phyloP scores from a whole-genome alignment of 2,329 filamentous ascomycete species.

The Cladosporium velox region DNA sequence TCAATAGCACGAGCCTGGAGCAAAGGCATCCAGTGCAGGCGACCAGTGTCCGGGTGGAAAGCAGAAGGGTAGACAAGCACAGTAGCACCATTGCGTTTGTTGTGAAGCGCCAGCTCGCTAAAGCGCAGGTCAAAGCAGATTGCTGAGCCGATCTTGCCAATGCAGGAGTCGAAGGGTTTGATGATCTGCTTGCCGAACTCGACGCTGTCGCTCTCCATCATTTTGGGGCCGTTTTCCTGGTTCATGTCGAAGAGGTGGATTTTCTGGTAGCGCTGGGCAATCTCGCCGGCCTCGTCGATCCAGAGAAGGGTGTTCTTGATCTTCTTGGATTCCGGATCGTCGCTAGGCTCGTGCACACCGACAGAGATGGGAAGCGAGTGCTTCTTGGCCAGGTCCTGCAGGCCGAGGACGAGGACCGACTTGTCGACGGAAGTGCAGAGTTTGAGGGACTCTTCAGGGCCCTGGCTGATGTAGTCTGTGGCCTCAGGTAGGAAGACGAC shows the following conservation, averaged over 20 bases:
- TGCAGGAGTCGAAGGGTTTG: slow-evolving; percentile 68
- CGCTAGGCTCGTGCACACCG: slow-evolving; percentile 76
- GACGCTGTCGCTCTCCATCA: slow-evolving; percentile 68
- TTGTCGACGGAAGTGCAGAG: slow-evolving; percentile 67
- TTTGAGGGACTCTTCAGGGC: slow-evolving; percentile 66
- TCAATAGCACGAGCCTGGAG: slow-evolving; percentile 82
- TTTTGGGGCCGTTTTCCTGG: slow-evolving; percentile 56
- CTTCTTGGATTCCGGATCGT: slow-evolving; percentile 48
- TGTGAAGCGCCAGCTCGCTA: slow-evolving; percentile 69
- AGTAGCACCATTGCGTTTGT: slow-evolving; percentile 69
- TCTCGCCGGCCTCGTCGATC: slow-evolving; percentile 63
- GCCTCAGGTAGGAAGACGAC: slow-evolving; percentile 92
- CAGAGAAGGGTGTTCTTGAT: slow-evolving; percentile 68
- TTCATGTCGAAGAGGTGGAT: slow-evolving; percentile 78
- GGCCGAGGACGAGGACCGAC: slow-evolving; percentile 74
- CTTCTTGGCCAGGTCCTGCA: slow-evolving; percentile 66
- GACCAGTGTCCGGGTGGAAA: slow-evolving; percentile 83
- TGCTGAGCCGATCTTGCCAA: slow-evolving; percentile 75
- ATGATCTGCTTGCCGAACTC: slow-evolving; percentile 66
- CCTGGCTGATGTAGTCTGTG: slow-evolving; percentile 79
- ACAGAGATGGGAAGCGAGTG: slow-evolving; percentile 75
- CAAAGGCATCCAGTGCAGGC: slow-evolving; percentile 81
- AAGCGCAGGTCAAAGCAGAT: slow-evolving; percentile 94
- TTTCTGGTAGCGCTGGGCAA: slow-evolving; percentile 76
- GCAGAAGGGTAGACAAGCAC: slow-evolving; percentile 85